These are phyloP conservation scores for Aspergillus affinis DNA, from an alignment of 495 filamentous ascomycete genomes.

Conservation along the genomic window DNA sequence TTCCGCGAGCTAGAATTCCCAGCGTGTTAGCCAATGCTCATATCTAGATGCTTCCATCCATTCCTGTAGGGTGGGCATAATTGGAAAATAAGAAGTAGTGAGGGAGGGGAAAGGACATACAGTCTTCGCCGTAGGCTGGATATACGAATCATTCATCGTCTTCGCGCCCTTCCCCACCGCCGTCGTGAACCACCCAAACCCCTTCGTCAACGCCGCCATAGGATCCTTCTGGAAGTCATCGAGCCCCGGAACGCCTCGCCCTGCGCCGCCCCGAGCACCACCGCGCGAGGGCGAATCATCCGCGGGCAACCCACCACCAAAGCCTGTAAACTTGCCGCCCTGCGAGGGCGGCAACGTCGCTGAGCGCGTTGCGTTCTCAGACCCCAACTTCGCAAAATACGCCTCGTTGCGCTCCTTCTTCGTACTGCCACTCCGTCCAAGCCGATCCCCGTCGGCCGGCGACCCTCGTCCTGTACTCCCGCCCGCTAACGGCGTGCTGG, in stretches of 20 bases:
- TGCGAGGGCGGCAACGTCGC: constrained; percentile 77
- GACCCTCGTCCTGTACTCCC: constrained; percentile 29
- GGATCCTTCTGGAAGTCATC: constrained; percentile 92
- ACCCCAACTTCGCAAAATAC: constrained; percentile 83
- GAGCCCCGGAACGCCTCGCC: constrained; percentile 53
- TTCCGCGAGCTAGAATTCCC: constrained; percentile 64
- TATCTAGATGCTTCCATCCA: not conserved
- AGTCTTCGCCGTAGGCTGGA: constrained; percentile 87
- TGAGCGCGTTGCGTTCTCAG: constrained; percentile 72
- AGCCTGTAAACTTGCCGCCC: constrained; percentile 89
- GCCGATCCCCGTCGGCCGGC: constrained; percentile 29
- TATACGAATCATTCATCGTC: constrained; percentile 81
- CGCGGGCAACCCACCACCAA: constrained; percentile 67
- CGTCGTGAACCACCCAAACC: constrained; percentile 89
- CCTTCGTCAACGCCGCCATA: constrained; percentile 81
- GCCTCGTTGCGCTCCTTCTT: constrained; percentile 74
- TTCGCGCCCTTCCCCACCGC: constrained; percentile 86
- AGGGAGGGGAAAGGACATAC: constrained; percentile 41
- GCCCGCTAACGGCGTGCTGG: constrained; percentile 29
- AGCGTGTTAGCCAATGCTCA: not conserved
- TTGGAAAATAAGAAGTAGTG: not conserved
- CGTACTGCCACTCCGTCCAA: constrained; percentile 25
- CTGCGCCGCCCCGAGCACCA: not conserved
- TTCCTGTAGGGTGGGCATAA: not conserved
- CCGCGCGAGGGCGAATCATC: constrained; percentile 15